These are phyloP conservation scores for Anthostomella pinea DNA, from an alignment of 2,329 filamentous ascomycete species.

Conservation along the genomic window DNA sequence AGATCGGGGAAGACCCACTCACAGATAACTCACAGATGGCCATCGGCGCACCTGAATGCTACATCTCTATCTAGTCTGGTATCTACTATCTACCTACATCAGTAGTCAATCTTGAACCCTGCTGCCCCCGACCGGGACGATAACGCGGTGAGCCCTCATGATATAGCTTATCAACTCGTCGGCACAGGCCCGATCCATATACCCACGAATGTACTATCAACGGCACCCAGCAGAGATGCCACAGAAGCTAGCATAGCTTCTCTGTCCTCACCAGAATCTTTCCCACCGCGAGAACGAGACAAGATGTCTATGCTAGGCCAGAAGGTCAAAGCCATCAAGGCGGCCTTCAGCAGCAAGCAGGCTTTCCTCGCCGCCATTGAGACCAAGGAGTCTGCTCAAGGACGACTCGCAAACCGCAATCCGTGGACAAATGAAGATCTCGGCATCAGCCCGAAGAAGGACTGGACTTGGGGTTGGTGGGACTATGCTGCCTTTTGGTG, in stretches of 20 bases:
- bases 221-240: too few species aligned
- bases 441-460: slow-evolving; percentile 4
- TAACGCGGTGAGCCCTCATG: background rate
- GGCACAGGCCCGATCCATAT: background rate
- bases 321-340: slow-evolving; percentile 2
- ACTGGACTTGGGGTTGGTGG: slow-evolving; percentile 3
- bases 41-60: too few species aligned
- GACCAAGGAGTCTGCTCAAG: slow-evolving; percentile 9
- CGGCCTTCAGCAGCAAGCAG: slow-evolving; percentile 4
- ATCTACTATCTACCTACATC: too few species aligned
- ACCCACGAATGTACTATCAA: too few species aligned
- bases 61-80: too few species aligned
- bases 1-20: background rate
- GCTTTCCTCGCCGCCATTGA: slow-evolving; percentile 9
- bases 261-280: too few species aligned
- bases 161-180: slow-evolving; percentile 1
- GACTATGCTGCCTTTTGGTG: slow-evolving; percentile 6
- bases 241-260: too few species aligned
- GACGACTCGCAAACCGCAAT: slow-evolving; percentile 7
- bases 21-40: too few species aligned
- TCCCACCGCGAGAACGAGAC: too few species aligned
- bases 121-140: slow-evolving; percentile 1
- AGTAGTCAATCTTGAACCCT: too few species aligned
- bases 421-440: slow-evolving; percentile 7
- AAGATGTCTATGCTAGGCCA: background rate